Percentiles rank a stretch among this genome's conserved stretches.
These are phyloP conservation scores for Metschnikowia baotianmanensis DNA, from an alignment of 805 yeast genomes.

Conservation along the genomic window DNA sequence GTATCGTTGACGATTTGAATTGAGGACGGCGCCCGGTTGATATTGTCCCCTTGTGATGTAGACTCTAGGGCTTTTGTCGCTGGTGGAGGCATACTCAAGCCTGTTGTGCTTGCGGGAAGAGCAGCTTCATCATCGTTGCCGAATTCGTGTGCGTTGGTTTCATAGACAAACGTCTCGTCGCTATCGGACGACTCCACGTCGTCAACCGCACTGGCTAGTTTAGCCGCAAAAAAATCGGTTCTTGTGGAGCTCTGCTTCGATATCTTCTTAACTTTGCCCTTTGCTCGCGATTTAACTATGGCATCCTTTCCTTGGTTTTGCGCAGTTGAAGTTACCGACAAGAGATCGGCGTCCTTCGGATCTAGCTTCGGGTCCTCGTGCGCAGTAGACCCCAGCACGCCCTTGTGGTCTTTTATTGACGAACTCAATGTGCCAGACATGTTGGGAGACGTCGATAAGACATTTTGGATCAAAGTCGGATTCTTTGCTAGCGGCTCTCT, in stretches of 20 bases:
- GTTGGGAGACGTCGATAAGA: constrained; percentile 34
- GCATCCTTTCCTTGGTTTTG: constrained; percentile 12
- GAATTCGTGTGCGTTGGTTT: constrained; percentile 39
- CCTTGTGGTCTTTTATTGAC: not conserved
- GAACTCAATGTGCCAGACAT: constrained; percentile 1
- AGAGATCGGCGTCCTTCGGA: constrained; percentile 5
- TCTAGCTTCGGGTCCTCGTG: not conserved
- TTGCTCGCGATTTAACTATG: constrained; percentile 8
- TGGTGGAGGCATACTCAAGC: not conserved
- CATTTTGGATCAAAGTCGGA: constrained; percentile 34
- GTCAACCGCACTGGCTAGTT: constrained; percentile 89
- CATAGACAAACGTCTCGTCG: constrained; percentile 96
- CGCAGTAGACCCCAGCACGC: not conserved
- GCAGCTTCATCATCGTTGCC: constrained; percentile 12
- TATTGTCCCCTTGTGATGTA: constrained; percentile 7
- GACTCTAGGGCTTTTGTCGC: not conserved
- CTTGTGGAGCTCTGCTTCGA: constrained; percentile 61
- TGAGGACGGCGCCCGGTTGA: constrained; percentile 15
- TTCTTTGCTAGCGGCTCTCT: constrained; percentile 39
- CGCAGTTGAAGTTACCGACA: constrained; percentile 3
- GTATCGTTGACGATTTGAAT: constrained; percentile 15
- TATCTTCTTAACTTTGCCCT: constrained; percentile 27
- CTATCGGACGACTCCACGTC: constrained; percentile 85
- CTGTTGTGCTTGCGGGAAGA: not conserved
- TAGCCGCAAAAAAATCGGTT: constrained; percentile 94